Evolutionary conservation across 2,329 filamentous ascomycete species (phyloP).

Genomic region (Leptographium galeiforme): DNA sequence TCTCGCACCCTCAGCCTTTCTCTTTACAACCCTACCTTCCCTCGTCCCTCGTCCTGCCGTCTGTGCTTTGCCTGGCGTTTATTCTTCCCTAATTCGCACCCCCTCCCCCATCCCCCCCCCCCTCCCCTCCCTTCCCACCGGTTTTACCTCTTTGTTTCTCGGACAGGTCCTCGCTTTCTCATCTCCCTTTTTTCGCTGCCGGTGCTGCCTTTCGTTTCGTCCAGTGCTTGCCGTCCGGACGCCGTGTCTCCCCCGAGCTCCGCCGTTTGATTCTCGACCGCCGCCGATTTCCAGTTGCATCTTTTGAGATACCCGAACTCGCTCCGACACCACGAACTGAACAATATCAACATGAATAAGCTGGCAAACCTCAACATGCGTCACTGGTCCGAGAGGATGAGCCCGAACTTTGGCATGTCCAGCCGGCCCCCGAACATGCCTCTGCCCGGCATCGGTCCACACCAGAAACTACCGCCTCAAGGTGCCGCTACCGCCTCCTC

Average conservation of each 20-base stretch:
- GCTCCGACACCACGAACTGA: not conserved
- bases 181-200: not conserved
- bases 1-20: not conserved
- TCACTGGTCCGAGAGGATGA: slow-evolving; percentile 60
- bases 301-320: not conserved
- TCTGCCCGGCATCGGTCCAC: slow-evolving; percentile 41
- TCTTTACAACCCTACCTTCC: not conserved
- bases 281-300: not conserved
- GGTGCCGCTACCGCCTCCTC: slow-evolving; percentile 23
- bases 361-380: slow-evolving; percentile 49
- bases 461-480: slow-evolving; percentile 40
- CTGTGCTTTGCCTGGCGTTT: not conserved
- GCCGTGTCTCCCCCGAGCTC: not conserved
- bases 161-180: not conserved
- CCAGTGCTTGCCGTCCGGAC: not conserved
- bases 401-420: slow-evolving; percentile 52
- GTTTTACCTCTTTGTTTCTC: not conserved
- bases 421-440: slow-evolving; percentile 38
- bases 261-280: not conserved
- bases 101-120: not conserved
- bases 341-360: slow-evolving; percentile 48
- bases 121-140: not conserved
- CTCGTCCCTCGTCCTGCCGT: not conserved
- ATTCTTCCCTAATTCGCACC: not conserved
- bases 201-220: not conserved